Conservation (phyloP, 164 flowering plant genomes). For the Malania oleifera region DNA sequence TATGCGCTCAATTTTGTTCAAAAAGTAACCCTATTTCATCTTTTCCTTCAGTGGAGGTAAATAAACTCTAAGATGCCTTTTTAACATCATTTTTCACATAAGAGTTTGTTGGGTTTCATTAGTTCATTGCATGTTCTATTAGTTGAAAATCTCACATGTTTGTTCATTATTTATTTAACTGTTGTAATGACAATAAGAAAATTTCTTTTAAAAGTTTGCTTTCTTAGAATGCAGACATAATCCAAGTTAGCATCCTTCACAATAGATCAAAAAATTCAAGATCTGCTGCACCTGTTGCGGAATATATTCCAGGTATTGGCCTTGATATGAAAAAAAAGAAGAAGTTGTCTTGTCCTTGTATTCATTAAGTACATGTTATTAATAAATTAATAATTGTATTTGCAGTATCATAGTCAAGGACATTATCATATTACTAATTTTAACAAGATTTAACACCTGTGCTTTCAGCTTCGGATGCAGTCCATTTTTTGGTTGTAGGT, state of each 20-base stretch:
- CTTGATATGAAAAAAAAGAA: not conserved
- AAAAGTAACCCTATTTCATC: constrained; percentile 25
- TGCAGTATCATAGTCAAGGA: not conserved
- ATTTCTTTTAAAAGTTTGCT: constrained; percentile 21
- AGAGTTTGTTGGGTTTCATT: not conserved
- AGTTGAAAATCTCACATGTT: too few species aligned
- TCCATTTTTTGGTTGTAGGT: constrained; percentile 40
- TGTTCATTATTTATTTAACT: not conserved
- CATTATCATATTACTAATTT: not conserved
- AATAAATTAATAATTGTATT: not conserved
- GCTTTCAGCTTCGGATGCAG: constrained; percentile 57
- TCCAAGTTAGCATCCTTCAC: constrained; percentile 54
- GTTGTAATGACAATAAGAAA: not conserved
- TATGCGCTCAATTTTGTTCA: constrained; percentile 53
- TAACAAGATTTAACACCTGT: constrained; percentile 6
- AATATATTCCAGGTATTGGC: constrained; percentile 73
- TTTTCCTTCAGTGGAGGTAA: constrained; percentile 47
- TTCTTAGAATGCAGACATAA: constrained; percentile 75
- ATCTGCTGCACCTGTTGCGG: constrained; percentile 59
- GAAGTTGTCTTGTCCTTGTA: not conserved
- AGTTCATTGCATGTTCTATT: not conserved
- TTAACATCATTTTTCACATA: not conserved
- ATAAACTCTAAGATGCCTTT: not conserved
- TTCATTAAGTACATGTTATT: not conserved
- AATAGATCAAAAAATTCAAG: constrained; percentile 46